A percentile compares a stretch with the other conserved stretches of the same genome.
Evolutionary conservation across 2,329 filamentous ascomycete species (phyloP).

Genomic region (Ophiosphaerella herpotricha): DNA sequence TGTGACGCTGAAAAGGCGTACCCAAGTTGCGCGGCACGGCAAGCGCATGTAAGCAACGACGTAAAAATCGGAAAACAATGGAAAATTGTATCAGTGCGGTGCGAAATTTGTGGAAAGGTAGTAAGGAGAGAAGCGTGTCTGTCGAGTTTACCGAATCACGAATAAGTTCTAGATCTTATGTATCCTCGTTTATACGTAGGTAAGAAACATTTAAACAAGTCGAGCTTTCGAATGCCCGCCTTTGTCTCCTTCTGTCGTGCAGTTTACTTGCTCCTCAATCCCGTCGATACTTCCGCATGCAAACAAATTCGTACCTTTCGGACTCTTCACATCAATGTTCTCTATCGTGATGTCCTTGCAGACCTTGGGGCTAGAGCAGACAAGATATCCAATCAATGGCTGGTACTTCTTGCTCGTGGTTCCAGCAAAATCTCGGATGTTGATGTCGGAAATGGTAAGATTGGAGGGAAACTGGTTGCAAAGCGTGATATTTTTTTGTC

Average conservation of each 20-base stretch:
- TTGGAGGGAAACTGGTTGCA: conserved; percentile 63
- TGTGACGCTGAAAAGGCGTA: no score
- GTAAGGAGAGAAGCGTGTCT: no score
- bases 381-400: conserved; percentile 50
- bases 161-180: no score
- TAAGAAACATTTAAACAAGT: not conserved
- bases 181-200: no score
- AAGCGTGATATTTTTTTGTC: conserved; percentile 65
- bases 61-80: no score
- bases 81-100: no score
- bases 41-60: no score
- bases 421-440: conserved; percentile 62
- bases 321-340: conserved; percentile 53
- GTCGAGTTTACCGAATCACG: not conserved
- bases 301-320: conserved; percentile 51
- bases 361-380: conserved; percentile 52
- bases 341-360: conserved; percentile 55
- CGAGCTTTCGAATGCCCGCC: conserved; percentile 24
- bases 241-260: conserved; percentile 23
- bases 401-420: conserved; percentile 54
- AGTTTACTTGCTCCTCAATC: conserved; percentile 37
- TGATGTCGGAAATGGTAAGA: conserved; percentile 60
- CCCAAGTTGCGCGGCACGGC: no score
- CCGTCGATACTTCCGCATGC: conserved; percentile 50
- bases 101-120: no score